Percentiles rank a stretch among this genome's conserved stretches.
Conservation (phyloP, 1,284 basidiomycete genomes). For the Clitocybe nebularis region DNA sequence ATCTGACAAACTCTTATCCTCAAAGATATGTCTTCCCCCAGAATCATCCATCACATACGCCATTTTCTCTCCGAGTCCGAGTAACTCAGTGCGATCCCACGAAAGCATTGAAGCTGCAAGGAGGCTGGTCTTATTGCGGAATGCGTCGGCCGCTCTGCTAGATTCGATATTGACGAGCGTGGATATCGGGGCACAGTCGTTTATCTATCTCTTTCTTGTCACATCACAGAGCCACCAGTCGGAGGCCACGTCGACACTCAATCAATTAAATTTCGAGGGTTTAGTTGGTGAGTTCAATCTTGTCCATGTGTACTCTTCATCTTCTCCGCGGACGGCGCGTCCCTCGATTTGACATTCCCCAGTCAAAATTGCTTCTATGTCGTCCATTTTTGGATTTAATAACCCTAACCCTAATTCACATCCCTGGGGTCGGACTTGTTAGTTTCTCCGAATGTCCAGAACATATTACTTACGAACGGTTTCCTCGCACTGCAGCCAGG, state of each 20-base stretch:
- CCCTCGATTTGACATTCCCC: conserved; percentile 5
- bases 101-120: conserved; percentile 55
- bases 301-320: background rate
- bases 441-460: too few species aligned
- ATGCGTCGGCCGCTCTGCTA: conserved; percentile 31
- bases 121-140: conserved; percentile 39
- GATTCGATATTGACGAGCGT: conserved; percentile 51
- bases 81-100: conserved; percentile 23
- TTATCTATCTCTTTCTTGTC: conserved; percentile 55
- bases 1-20: conserved; percentile 28
- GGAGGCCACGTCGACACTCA: conserved; percentile 22
- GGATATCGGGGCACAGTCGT: conserved; percentile 35
- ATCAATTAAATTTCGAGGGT: conserved; percentile 40
- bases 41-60: conserved; percentile 40
- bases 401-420: conserved; percentile 20
- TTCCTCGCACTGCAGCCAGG: too few species aligned
- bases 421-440: too few species aligned
- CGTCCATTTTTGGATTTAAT: conserved; percentile 8
- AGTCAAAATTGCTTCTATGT: conserved; percentile 12
- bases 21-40: conserved; percentile 27
- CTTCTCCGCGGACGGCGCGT: background rate
- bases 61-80: conserved; percentile 37
- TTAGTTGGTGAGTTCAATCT: conserved; percentile 44
- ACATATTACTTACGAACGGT: too few species aligned
- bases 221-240: conserved; percentile 29